Percentiles rank a stretch among this genome's conserved stretches.
phyloP scores from a whole-genome alignment of 306 rosid genomes.

The Vigna unguiculata region DNA sequence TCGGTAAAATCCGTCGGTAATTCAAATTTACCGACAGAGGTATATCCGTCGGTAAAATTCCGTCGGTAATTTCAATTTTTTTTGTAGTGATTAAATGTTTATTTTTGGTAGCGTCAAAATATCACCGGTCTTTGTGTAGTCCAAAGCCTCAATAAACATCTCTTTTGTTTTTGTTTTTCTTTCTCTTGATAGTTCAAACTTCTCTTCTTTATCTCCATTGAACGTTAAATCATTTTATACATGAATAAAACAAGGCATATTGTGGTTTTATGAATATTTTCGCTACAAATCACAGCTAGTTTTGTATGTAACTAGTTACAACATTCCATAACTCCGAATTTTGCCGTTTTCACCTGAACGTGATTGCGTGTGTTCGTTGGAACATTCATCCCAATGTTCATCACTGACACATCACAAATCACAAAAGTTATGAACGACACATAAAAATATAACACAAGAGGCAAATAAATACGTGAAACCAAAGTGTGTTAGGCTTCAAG shows the following conservation, averaged over 20 bases:
- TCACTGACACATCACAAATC: background rate
- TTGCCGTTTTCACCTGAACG: background rate
- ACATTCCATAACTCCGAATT: background rate
- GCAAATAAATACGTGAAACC: background rate
- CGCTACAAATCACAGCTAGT: background rate
- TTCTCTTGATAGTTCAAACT: background rate
- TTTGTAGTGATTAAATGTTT: too few relatives aligned
- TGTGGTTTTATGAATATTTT: background rate
- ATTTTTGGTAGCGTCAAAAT: too few relatives aligned
- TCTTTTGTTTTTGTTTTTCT: background rate
- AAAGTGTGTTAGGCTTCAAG: slow-evolving; percentile 14
- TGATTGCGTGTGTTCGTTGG: background rate
- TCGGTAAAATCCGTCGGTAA: too few relatives aligned
- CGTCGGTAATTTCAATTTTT: too few relatives aligned
- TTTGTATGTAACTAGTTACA: background rate
- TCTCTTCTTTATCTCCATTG: background rate
- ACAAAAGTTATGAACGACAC: background rate
- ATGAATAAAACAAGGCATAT: background rate
- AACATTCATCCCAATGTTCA: background rate
- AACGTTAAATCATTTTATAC: background rate
- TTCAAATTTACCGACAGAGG: too few relatives aligned
- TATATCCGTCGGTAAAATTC: too few relatives aligned
- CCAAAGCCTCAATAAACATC: background rate
- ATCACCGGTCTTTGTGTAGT: too few relatives aligned
- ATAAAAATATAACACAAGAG: background rate